These are phyloP conservation scores for Aspergillus sclerotioniger DNA, from an alignment of 495 filamentous ascomycete species.

Conservation along the genomic window DNA sequence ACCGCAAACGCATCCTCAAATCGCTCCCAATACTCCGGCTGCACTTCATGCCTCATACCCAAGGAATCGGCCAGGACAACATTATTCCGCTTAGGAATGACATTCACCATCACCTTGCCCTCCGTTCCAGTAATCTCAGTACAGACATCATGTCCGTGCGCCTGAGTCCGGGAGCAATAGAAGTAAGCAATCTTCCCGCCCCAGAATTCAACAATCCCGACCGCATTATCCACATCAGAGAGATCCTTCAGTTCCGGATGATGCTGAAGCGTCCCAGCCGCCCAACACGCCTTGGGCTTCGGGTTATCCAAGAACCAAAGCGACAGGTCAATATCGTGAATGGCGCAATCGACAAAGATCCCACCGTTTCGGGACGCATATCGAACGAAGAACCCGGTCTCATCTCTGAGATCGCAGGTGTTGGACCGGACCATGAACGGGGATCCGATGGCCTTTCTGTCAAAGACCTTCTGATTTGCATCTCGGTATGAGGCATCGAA, in stretches of 20 bases:
- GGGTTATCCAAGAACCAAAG: slow-evolving; percentile 41
- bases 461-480: slow-evolving; percentile 16
- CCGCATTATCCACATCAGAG: slow-evolving; percentile 30
- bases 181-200: slow-evolving; percentile 35
- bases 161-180: slow-evolving; percentile 32
- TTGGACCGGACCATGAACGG: slow-evolving; percentile 46
- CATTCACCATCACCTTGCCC: slow-evolving; percentile 33
- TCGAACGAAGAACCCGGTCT: slow-evolving; percentile 45
- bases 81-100: slow-evolving; percentile 21
- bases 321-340: slow-evolving; percentile 50
- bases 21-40: slow-evolving; percentile 26
- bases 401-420: slow-evolving; percentile 42
- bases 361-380: slow-evolving; percentile 43
- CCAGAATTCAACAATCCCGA: slow-evolving; percentile 36
- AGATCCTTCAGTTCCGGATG: slow-evolving; percentile 28
- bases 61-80: slow-evolving; percentile 19
- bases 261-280: slow-evolving; percentile 19
- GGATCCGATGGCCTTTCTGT: slow-evolving; percentile 30
- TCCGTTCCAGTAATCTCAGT: slow-evolving; percentile 32
- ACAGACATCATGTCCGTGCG: slow-evolving; percentile 30
- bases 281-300: slow-evolving; percentile 26
- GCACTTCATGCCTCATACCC: slow-evolving; percentile 29
- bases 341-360: slow-evolving; percentile 48
- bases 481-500: slow-evolving; percentile 48
- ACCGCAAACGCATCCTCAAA: slow-evolving; percentile 29